These are phyloP conservation scores for Cantharellus cinnabarinus DNA, from an alignment of 768 basidiomycete species.

Conservation along the genomic window DNA sequence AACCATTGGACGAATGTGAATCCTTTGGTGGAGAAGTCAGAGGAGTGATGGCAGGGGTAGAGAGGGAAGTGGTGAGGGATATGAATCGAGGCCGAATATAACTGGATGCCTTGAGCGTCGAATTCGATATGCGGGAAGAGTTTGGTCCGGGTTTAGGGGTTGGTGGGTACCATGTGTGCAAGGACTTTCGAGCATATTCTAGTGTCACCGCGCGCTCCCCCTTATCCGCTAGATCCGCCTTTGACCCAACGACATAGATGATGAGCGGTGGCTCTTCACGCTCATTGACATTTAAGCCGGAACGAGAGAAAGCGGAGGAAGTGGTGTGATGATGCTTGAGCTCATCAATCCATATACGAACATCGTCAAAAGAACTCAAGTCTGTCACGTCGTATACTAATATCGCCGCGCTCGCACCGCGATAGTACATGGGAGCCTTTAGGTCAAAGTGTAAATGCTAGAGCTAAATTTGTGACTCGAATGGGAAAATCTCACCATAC, in stretches of 20 bases:
- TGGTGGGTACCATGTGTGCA: conserved; percentile 79
- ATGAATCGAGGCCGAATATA: conserved; percentile 66
- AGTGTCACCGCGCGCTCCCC: conserved; percentile 16
- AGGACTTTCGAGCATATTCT: conserved; percentile 61
- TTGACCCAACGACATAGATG: conserved; percentile 89
- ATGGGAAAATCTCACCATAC: conserved; percentile 38
- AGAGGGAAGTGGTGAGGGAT: conserved; percentile 37
- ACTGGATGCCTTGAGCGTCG: conserved; percentile 22
- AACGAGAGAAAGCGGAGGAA: conserved; percentile 2
- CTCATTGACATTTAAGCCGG: background rate
- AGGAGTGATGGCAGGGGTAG: background rate
- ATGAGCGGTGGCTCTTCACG: conserved; percentile 62
- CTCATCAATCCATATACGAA: conserved; percentile 81
- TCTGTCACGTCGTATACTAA: conserved; percentile 93
- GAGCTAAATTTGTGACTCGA: background rate
- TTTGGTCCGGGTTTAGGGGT: conserved; percentile 47
- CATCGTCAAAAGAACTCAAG: conserved; percentile 68
- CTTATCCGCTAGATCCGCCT: conserved; percentile 19
- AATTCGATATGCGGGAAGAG: conserved; percentile 1
- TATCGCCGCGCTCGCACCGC: conserved; percentile 85
- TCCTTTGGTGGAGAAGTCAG: background rate
- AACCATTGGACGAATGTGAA: background rate
- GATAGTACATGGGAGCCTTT: conserved; percentile 94
- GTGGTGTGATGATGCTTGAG: background rate
- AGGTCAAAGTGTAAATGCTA: background rate